Evolutionary conservation across 2,329 filamentous ascomycete genomes (phyloP), one percentile per base, ranked within the genome.

Genomic region (Aureobasidium namibiae): DNA sequence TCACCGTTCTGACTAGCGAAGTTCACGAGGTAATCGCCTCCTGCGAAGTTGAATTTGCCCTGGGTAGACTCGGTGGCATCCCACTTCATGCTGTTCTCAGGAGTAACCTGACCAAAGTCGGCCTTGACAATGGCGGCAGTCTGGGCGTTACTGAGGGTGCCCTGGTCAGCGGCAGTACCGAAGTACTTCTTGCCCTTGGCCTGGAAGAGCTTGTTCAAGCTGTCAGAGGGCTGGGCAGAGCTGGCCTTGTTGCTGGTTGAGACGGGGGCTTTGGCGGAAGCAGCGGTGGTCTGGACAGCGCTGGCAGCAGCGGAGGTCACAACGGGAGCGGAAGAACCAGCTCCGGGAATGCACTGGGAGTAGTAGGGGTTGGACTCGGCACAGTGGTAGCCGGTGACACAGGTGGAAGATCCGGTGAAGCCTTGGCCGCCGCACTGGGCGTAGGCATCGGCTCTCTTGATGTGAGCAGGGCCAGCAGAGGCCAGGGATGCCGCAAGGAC

Each of bases 41-140:
- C 72, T 16, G 65, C 68, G 65, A 84, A 85, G 63, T 74, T 82
- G 77, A 84, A 88, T 1, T 64, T 67, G 61, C 77, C 78, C 61
- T 75, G 73, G 29, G 68, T 67, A 58, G 68, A 67, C 69, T 86
- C 75, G 18, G 76, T 76, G 34, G 79, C 73, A 64, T 86, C 82
- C 84, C 84, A 88, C 73, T 88, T 88, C 80, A 87, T 85, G 67
- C 77, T 82, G 76, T 89, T 88, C 75, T 88, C 86, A 1, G 81
- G 79, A 0, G 85, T 87, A 23, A 88, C 75, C 68, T 83, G 80
- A 21, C 84, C 84, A 62, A 87, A 88, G 70, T 86, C 75, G 56
- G 76, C 73, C 62, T 79, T 77, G 69, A 88, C 82, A 66, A 86
- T 77, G 60, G 76, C 76, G n/a, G 77, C 76, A 61, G 79, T 82